phyloP scores from a whole-genome alignment of 371 early-diverging fungal genomes.

The Mortierella sp. region DNA sequence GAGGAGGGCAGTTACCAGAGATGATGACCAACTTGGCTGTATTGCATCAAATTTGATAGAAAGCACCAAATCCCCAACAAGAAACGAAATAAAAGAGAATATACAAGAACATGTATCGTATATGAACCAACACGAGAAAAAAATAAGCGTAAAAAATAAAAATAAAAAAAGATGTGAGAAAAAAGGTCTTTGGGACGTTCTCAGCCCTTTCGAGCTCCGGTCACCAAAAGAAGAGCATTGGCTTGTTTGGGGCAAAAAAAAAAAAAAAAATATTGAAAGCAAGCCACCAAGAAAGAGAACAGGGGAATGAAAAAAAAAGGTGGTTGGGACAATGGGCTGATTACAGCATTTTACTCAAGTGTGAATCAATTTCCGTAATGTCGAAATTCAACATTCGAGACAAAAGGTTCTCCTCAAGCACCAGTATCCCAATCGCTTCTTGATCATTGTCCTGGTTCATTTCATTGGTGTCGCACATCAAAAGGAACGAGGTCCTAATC shows the following conservation, averaged over 20 bases:
- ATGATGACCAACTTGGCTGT: constrained; percentile 98
- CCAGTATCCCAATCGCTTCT: neutral
- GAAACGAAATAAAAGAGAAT: constrained; percentile 5
- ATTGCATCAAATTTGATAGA: constrained; percentile 24
- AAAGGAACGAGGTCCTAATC: neutral
- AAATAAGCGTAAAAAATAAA: constrained; percentile 9
- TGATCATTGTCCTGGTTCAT: neutral
- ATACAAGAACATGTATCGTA: constrained; percentile 37
- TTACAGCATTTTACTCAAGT: neutral
- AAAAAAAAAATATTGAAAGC: neutral
- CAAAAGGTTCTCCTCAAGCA: neutral
- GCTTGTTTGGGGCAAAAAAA: constrained; percentile 15
- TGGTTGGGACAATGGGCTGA: neutral
- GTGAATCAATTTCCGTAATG: neutral
- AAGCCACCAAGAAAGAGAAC: neutral
- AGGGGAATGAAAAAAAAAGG: neutral
- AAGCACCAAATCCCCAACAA: constrained; percentile 25
- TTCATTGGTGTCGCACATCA: neutral
- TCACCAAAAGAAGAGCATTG: constrained; percentile 56
- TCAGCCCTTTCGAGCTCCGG: constrained; percentile 60
- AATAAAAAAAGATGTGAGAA: constrained; percentile 34
- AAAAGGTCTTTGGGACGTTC: constrained; percentile 57
- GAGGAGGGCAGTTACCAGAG: constrained; percentile 98
- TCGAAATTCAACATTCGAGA: neutral
- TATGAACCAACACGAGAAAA: constrained; percentile 30